Base-by-base conservation (phyloP, 345 rosid species). In the Eucalyptus paniculata region DNA sequence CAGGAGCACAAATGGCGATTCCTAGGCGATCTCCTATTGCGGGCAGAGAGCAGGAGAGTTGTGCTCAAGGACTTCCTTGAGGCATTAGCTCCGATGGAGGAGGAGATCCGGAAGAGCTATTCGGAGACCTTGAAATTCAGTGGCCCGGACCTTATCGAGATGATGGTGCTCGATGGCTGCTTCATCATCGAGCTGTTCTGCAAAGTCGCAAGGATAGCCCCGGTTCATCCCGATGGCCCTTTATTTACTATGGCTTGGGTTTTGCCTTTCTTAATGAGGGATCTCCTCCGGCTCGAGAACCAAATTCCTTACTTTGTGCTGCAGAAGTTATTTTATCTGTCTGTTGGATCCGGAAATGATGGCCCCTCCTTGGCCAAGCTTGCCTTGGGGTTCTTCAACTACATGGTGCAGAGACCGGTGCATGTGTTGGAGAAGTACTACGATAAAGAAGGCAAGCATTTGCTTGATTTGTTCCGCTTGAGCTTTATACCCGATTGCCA, bases 1-100 rank as follows among this genome's bases (percentile, higher is more conserved):
- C 95, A 96, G 87, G 97, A 96, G 91, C 99, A 96, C 91, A 96
- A 96, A 88, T 94, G 97, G 96, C 91, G 88, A 30, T 96, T 94
- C 90, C 87, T 96, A 19, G 91, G 95, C 30, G 81, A 88, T 86
- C 88, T 96, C 49, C 91, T 96, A 53, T 21, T 67, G 9, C 91
- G 96, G 89, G 88, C 92, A 21, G 50, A 51, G 50, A 32, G 2
- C 50, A 90, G 32, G 47, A 90, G 90, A 1, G 37, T 94, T n/a
- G 42, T 81, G 47, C 92, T 97, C 7, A 94, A 94, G 88, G 93
- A 92, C 87, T 90, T 95, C 88, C 77, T 97, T 51, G 92, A 53
- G 72, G 90, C 93, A 6, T 88, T 94, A 6, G 88, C 91, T 89
- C 89, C 90, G 47, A 86, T 94, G 16, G 97, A 95, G 83, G 21